Evolutionary conservation across 805 yeast species (phyloP), one percentile per base, ranked within the genome.

Genomic region (Starmerella kuoi): DNA sequence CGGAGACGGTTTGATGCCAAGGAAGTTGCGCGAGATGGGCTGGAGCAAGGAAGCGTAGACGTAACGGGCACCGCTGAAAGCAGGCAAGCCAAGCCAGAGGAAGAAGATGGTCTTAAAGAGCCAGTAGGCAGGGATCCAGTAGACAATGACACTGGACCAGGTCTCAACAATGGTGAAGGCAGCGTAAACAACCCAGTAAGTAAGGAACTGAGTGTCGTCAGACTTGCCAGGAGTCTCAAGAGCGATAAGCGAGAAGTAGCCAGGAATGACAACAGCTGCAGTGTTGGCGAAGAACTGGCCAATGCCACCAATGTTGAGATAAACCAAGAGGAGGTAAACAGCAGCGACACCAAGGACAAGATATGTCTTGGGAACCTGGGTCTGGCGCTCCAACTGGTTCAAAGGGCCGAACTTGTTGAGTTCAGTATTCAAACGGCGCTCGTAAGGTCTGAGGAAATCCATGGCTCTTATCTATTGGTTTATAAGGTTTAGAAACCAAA

Each of bases 151-250:
- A 57, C 77, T 75, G 41, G 95, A 78, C 97, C 96, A 91, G 73
- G 85, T 91, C 68, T 91, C 99, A 56, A 85, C 61, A 40, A 91
- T 87, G 62, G 78, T 84, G 67, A 91, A 74, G 55, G 78, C 77
- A 14, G 95, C 94, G 60, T 83, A 91, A n/a, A 91, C 94, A 45
- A 91, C 95, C 98, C 98, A 91, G 70, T 91, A 91, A 12, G 96
- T 83, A 37, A 91, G 73, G 60, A 83, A 74, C 61, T 80, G 79
- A 36, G 91, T 77, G 64, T 91, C 99, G 61, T 88, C 96, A 33
- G 66, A 64, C 32, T 76, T 64, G 15, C 72, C 58, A 8, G 74
- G 51, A 19, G 95, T 80, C 62, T 77, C 81, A 52, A 91, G 69
- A 19, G 98, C 97, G 49, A 74, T 61, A 48, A 91, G 68, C 7